Base-by-base conservation (phyloP, 768 basidiomycete genomes). In the Boletus vinaceobasis region DNA sequence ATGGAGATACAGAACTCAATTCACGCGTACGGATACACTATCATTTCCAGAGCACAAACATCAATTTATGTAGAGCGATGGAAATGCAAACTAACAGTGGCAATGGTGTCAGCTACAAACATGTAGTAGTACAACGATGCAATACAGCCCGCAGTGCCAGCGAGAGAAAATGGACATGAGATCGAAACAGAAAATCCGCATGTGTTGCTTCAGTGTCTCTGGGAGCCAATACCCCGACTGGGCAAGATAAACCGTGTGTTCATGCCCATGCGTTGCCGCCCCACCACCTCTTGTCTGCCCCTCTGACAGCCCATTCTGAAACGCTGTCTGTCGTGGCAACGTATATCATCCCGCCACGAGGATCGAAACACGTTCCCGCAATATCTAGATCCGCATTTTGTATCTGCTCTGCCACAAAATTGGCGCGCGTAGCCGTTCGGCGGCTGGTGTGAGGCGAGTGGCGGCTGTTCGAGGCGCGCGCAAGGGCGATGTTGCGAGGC, bases 241-340 rank as follows among this genome's bases (percentile, higher is more conserved):
- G 15, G 49, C 35, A 26, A 23, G 32, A 19, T 10, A 4, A n/a
- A 37, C 27, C 37, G 6, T 35, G 43, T 29, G 43, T 43, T 68
- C 50, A 80, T 54, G 72, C 77, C 74, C 78, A 79, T 36, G 65
- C 63, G 1, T 76, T 75, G 59, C 75, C 79, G 42, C 76, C 71
- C 84, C 85, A 90, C 87, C 87, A 90, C 48, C 80, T 74, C 75
- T 86, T 88, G 58, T 86, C 85, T 14, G 83, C 81, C 5, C 86
- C 87, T 21, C 80, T 75, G 49, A 94, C 75, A 42, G 79, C 75
- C 88, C 89, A 94, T 67, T 93, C 91, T 7, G 84, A 86, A 26
- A 94, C 75, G 36, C 84, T 83, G 55, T 75, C 68, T 55, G 79
- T 79, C 51, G 82, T 81, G 21, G 84, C 89, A 14, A 83, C 85